Evolutionary conservation across 2,329 filamentous ascomycete species (phyloP), one percentile per base, ranked within the genome.

Genomic region (Monosporascus sp.): DNA sequence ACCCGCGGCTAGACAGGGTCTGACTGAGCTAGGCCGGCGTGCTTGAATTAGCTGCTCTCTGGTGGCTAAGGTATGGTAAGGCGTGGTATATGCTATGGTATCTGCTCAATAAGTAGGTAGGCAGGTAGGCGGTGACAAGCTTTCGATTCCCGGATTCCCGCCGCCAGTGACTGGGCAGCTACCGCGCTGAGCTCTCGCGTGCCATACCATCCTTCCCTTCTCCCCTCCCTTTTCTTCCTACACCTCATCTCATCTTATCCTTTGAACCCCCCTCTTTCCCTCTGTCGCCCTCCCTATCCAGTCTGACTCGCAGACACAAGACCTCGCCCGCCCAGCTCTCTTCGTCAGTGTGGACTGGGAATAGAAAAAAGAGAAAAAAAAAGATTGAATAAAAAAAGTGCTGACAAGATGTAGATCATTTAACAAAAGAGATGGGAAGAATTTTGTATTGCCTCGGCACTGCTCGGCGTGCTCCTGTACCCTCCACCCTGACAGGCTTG

Each of bases 401-500:
- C 31, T 51, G 40, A 45, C 51, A 52, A 54, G 31, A 35, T 35
- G 11, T 35, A 35, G 31, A 35, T 14, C 31, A 57, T 51, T 41
- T 7, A 38, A 58, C 54, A 57, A 58, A 58, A 52, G 55, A 58
- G 58, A 48, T 26, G 2, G 54, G 50, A 55, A 55, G 46, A 54
- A 57, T 48, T 53, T 49, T 53, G 56, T 52, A 54, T 53, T 52
- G 56, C 49, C 50, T 49, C 20, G 38, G 35, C 19, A 27, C 48
- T 24, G 37, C 43, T 37, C 24, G 37, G 52, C 35, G 26, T 53
- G 45, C 49, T 44, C 38, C 37, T 38, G 37, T 47, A 49, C 37
- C 31, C 43, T 52, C 51, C 51, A 44, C 26, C 43, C 27, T 44
- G 47, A 35, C 9, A 35, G 31, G 31, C 31, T 35, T 11, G 11